Evolutionary conservation across 768 basidiomycete genomes (phyloP), one percentile per base, ranked within the genome.

Genomic region (Trametes villosa): DNA sequence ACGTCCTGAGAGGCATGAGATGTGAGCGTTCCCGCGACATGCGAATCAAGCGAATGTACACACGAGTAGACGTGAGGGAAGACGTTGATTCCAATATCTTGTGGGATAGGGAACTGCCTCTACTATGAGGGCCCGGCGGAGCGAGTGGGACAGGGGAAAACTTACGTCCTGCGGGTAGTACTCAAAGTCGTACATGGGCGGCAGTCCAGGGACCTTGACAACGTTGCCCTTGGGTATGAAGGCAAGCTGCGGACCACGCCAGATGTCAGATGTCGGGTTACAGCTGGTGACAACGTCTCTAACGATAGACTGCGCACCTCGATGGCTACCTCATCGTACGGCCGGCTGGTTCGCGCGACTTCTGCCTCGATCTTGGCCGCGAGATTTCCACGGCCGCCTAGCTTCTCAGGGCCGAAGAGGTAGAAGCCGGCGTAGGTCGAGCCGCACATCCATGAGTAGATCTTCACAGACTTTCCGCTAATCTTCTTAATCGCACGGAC

Each of bases 141-240:
- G 2, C 26, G 44, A 26, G 3, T 13, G 22, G 7, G 13, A 11
- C 4, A 17, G 12, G 29, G 17, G 9, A 31, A 7, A 22, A 53
- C 59, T 36, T 29, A 67, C 68, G 7, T 62, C 34, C 41, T 69
- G 70, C 3, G 68, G 67, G 27, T 54, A 20, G 18, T 53, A 41
- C 45, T 70, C 69, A 26, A 65, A 63, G 46, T 65, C 62, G 29
- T 68, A 67, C 59, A 70, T 67, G 3, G 64, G 57, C 29, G 70
- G 68, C 36, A 71, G 20, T 0, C 65, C 68, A 7, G 68, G 68
- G 7, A 64, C 30, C 1, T 42, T n/a, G 6, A 68, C 53, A 24
- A 71, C 29, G 8, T 62, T 38, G n/a, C 60, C 68, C 4, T 33
- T 54, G 17, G 29, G 34, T 1, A n/a, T 7, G 9, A 53, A 55